A percentile compares a stretch with the other conserved stretches of the same genome.
phyloP scores from a whole-genome alignment of 2,329 filamentous ascomycete species.

The Pseudopyricularia javanii region DNA sequence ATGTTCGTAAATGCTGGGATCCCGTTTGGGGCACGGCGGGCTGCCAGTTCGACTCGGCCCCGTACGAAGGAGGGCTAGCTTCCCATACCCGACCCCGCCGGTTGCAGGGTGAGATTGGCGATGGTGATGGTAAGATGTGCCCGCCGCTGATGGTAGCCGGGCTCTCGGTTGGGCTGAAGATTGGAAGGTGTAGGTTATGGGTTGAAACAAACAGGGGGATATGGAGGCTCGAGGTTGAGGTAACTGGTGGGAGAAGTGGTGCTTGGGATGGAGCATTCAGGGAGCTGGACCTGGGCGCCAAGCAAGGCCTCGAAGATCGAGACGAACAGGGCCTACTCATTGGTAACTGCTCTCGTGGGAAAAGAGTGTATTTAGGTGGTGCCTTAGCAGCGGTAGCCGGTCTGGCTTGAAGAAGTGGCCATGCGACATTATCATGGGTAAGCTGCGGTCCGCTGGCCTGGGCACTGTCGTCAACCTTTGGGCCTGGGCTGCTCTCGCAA shows the following conservation, averaged over 20 bases:
- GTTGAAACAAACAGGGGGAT: neutral
- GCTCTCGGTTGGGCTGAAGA: neutral
- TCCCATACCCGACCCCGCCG: neutral
- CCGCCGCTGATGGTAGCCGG: neutral
- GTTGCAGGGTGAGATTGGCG: neutral
- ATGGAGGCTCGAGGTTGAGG: neutral
- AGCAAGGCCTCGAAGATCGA: neutral
- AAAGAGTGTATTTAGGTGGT: neutral
- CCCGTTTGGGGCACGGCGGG: neutral
- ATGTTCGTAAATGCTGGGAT: neutral
- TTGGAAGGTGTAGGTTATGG: neutral
- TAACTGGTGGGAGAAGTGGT: neutral
- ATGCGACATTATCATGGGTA: neutral
- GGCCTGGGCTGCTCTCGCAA: neutral
- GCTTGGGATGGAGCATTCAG: neutral
- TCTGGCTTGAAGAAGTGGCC: conserved; percentile 1
- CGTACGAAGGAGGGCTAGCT: neutral
- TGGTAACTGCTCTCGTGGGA: neutral
- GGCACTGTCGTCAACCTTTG: neutral
- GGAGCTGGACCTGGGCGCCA: neutral
- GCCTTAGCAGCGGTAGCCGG: neutral
- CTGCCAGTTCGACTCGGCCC: neutral
- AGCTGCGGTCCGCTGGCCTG: neutral
- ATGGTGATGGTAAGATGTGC: neutral
- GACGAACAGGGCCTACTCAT: neutral